Conservation (phyloP, 345 rosid genomes). For the Mangifera indica region DNA sequence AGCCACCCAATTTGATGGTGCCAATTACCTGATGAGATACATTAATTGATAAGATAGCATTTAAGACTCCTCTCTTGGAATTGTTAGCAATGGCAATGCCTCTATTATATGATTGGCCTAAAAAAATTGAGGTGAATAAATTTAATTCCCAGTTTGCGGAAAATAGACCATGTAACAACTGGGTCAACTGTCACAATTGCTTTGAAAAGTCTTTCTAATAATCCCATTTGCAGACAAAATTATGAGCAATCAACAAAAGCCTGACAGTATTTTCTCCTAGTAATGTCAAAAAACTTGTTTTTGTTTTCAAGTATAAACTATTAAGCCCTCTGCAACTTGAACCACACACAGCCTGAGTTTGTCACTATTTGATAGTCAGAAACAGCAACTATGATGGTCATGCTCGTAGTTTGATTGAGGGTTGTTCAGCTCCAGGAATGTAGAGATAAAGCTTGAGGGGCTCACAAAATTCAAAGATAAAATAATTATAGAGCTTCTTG, state of each 20-base stretch:
- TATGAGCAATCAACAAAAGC: not conserved
- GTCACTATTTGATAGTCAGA: not conserved
- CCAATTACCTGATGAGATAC: not conserved
- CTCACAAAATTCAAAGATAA: not conserved
- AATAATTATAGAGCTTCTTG: not conserved
- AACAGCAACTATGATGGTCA: not conserved
- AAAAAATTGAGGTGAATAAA: too few species aligned
- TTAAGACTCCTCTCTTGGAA: not conserved
- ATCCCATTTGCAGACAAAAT: too few species aligned
- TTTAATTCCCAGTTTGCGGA: too few species aligned
- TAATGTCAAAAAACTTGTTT: not conserved
- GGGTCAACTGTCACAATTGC: too few species aligned
- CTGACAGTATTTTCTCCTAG: not conserved
- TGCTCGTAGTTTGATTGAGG: not conserved
- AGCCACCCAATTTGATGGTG: constrained; percentile 3
- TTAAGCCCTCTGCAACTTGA: not conserved
- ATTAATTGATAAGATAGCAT: not conserved
- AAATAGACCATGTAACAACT: too few species aligned
- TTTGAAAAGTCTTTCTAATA: too few species aligned
- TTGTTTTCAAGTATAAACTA: not conserved
- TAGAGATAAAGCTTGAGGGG: constrained; percentile 7
- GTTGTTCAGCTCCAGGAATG: not conserved
- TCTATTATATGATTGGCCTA: too few species aligned
- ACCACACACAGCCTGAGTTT: not conserved
- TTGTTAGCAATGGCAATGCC: too few species aligned